phyloP scores from a whole-genome alignment of 2,329 filamentous ascomycete genomes.

The Xylaria sp. region DNA sequence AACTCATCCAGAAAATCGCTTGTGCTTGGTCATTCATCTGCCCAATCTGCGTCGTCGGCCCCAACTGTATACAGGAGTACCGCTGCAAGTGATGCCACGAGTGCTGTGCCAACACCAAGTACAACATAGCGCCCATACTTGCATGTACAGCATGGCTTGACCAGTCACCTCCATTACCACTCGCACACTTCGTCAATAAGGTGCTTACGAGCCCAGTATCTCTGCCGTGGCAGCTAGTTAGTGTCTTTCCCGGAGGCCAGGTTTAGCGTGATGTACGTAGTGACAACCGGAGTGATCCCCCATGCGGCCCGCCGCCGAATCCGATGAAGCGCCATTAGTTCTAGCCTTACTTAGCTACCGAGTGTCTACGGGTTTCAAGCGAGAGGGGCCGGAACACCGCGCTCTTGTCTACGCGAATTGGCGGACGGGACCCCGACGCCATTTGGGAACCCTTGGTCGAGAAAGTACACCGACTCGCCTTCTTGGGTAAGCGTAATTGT shows the following conservation, averaged over 20 bases:
- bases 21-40: slow-evolving; percentile 1
- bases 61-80: slow-evolving; percentile 5
- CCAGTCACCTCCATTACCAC: slow-evolving; percentile 3
- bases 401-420: too few relatives aligned
- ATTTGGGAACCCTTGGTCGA: too few relatives aligned
- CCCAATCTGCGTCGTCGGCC: slow-evolving; percentile 1
- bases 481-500: too few relatives aligned
- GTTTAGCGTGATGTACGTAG: slow-evolving; percentile 1
- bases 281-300: not conserved
- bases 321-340: slow-evolving; percentile 2
- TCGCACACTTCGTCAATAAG: not conserved
- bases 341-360: too few relatives aligned
- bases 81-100: slow-evolving; percentile 25
- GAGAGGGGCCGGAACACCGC: not conserved
- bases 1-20: slow-evolving; percentile 5
- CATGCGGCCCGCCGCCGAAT: not conserved
- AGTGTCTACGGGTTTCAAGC: not conserved
- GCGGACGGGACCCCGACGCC: too few relatives aligned
- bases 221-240: not conserved
- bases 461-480: too few relatives aligned
- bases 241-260: not conserved
- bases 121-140: slow-evolving; percentile 13
- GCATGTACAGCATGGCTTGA: not conserved
- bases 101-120: slow-evolving; percentile 2
- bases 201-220: not conserved